phyloP scores from a whole-genome alignment of 495 filamentous ascomycete species.

The Penicillium arizonense region DNA sequence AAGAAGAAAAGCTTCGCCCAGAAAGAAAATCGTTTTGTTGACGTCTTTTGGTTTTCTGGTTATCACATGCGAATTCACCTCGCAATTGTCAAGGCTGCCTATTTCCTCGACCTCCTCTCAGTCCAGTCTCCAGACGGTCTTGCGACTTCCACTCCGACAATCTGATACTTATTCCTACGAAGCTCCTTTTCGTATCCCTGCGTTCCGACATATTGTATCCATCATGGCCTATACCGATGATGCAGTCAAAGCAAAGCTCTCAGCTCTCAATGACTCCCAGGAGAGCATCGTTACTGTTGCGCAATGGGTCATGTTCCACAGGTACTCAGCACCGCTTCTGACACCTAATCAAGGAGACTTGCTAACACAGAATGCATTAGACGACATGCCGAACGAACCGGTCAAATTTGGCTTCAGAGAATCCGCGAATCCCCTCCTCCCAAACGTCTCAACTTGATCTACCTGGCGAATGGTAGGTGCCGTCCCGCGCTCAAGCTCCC shows the following conservation, averaged over 20 bases:
- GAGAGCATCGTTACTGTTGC: conserved; percentile 93
- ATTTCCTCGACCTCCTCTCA: too few relatives aligned
- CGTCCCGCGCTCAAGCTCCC: not conserved
- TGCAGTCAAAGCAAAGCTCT: conserved; percentile 88
- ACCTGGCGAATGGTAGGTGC: conserved; percentile 84
- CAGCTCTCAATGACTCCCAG: conserved; percentile 91
- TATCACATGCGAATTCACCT: too few relatives aligned
- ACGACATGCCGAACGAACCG: conserved; percentile 85
- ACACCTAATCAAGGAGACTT: conserved; percentile 6
- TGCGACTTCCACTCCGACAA: not conserved
- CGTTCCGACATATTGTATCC: not conserved
- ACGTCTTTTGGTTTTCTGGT: too few relatives aligned
- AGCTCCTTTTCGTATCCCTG: not conserved
- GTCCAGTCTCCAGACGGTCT: not conserved
- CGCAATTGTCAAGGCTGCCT: too few relatives aligned
- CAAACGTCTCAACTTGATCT: conserved; percentile 88
- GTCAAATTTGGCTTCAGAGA: conserved; percentile 83
- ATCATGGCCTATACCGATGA: conserved; percentile 93
- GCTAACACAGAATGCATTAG: conserved; percentile 44
- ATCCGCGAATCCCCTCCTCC: conserved; percentile 78
- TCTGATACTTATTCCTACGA: not conserved
- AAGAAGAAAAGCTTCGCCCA: too few relatives aligned
- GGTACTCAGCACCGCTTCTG: conserved; percentile 52
- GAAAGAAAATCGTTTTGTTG: too few relatives aligned
- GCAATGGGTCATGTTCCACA: conserved; percentile 99